Percentiles rank a stretch among this genome's conserved stretches.
These are phyloP conservation scores for Candida peoriensis DNA, from an alignment of 805 yeast species.

Conservation along the genomic window DNA sequence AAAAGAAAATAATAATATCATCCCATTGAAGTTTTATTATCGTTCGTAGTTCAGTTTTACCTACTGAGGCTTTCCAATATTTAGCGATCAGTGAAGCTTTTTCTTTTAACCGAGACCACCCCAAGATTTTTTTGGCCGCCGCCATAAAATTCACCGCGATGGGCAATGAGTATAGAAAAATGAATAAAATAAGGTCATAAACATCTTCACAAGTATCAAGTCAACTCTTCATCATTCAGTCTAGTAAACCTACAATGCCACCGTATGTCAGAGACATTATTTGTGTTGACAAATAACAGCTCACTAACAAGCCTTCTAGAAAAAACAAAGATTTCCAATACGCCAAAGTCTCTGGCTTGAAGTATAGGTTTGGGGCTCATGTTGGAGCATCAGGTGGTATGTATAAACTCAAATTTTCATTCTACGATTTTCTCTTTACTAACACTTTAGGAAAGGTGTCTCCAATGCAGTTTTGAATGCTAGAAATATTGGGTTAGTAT, in stretches of 20 bases:
- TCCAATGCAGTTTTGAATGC: slow-evolving; percentile 64
- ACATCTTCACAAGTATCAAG: too few species aligned
- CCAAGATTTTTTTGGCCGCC: too few species aligned
- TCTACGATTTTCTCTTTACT: neutral
- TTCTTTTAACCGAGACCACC: too few species aligned
- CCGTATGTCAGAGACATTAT: neutral
- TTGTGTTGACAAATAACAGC: neutral
- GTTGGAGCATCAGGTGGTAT: slow-evolving; percentile 76
- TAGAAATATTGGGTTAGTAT: slow-evolving; percentile 39
- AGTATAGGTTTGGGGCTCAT: slow-evolving; percentile 81
- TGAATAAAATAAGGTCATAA: too few species aligned
- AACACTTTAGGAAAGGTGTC: slow-evolving; percentile 35
- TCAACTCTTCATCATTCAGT: too few species aligned
- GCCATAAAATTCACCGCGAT: too few species aligned
- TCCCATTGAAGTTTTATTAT: too few species aligned
- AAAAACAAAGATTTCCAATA: slow-evolving; percentile 27
- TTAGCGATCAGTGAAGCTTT: too few species aligned
- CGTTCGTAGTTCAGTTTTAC: too few species aligned
- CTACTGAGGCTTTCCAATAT: too few species aligned
- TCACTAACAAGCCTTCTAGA: slow-evolving; percentile 3
- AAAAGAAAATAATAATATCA: slow-evolving; percentile 13
- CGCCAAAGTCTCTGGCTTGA: slow-evolving; percentile 38
- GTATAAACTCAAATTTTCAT: neutral
- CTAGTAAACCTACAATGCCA: neutral
- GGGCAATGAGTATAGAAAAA: too few species aligned